Evolutionary conservation across 2,329 filamentous ascomycete species (phyloP).

Genomic region (Cytospora paraplurivora): DNA sequence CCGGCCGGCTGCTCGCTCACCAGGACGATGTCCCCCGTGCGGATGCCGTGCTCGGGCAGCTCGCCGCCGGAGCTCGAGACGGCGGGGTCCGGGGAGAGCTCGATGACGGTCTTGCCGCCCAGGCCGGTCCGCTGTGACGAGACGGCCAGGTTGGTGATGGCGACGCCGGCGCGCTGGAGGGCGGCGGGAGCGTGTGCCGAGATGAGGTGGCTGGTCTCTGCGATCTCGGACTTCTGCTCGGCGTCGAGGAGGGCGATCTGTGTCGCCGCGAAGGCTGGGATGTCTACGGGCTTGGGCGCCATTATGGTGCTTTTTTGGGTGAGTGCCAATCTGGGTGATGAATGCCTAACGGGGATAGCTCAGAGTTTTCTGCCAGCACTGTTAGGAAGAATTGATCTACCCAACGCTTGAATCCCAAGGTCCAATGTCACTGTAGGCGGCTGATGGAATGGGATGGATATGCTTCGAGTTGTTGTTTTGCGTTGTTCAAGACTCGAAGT

Average conservation of each 20-base stretch:
- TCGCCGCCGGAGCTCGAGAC: conserved; percentile 46
- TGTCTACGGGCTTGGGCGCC: conserved; percentile 48
- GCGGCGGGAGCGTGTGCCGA: conserved; percentile 67
- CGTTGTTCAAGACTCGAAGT: neutral
- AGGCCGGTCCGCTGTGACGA: conserved; percentile 81
- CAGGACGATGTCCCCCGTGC: conserved; percentile 76
- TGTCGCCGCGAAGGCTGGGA: conserved; percentile 68
- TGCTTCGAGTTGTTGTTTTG: neutral
- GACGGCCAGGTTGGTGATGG: conserved; percentile 74
- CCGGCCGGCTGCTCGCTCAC: conserved; percentile 75
- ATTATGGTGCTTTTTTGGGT: conserved; percentile 35
- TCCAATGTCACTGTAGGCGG: neutral
- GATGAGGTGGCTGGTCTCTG: conserved; percentile 69
- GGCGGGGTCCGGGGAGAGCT: conserved; percentile 68
- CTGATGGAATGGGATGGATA: neutral
- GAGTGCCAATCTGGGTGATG: neutral
- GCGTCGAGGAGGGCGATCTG: conserved; percentile 71
- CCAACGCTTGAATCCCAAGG: neutral
- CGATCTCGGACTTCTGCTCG: conserved; percentile 73
- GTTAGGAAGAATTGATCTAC: neutral
- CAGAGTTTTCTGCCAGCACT: neutral
- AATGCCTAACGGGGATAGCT: neutral
- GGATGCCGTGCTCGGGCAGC: conserved; percentile 74
- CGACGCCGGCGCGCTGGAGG: conserved; percentile 76
- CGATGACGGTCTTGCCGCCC: conserved; percentile 86